phyloP scores from a whole-genome alignment of 805 yeast species.

The Sugiyamaella floridensis region DNA sequence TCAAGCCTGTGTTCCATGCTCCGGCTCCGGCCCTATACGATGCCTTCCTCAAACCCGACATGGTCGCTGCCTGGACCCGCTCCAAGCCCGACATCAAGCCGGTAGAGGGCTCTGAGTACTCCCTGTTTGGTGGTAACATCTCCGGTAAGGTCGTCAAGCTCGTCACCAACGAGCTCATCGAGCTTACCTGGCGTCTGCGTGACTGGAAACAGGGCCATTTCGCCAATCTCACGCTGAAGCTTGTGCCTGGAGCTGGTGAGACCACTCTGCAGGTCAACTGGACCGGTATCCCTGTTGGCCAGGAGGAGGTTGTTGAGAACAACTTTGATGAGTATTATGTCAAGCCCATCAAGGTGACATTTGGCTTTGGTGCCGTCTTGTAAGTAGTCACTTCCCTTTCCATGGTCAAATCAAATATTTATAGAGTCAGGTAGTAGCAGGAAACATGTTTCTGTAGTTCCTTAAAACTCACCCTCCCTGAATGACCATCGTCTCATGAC shows the following conservation, averaged over 20 bases:
- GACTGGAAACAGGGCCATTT: conserved; percentile 85
- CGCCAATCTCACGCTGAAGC: conserved; percentile 58
- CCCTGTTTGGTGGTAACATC: conserved; percentile 82
- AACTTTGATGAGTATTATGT: conserved; percentile 89
- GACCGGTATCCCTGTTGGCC: conserved; percentile 90
- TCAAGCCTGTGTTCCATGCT: conserved; percentile 77
- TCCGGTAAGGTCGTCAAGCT: conserved; percentile 60
- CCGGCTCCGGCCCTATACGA: conserved; percentile 78
- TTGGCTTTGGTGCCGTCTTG: conserved; percentile 92
- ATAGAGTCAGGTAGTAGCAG: background rate
- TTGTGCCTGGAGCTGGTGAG: conserved; percentile 76
- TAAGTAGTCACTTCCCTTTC: conserved; percentile 26
- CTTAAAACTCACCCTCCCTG: no score
- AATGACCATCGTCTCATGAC: no score
- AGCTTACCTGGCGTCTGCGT: conserved; percentile 77
- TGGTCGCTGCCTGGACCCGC: conserved; percentile 89
- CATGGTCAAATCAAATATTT: conserved; percentile 5
- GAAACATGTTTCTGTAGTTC: no score
- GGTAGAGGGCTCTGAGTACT: conserved; percentile 52
- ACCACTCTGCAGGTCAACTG: conserved; percentile 73
- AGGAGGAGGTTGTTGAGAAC: conserved; percentile 76
- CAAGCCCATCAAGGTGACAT: conserved; percentile 79
- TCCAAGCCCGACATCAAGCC: conserved; percentile 56
- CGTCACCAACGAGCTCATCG: conserved; percentile 51
- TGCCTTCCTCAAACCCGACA: conserved; percentile 66